phyloP scores from a whole-genome alignment of 148 eudicot species.

The Amaranthus cruentus region DNA sequence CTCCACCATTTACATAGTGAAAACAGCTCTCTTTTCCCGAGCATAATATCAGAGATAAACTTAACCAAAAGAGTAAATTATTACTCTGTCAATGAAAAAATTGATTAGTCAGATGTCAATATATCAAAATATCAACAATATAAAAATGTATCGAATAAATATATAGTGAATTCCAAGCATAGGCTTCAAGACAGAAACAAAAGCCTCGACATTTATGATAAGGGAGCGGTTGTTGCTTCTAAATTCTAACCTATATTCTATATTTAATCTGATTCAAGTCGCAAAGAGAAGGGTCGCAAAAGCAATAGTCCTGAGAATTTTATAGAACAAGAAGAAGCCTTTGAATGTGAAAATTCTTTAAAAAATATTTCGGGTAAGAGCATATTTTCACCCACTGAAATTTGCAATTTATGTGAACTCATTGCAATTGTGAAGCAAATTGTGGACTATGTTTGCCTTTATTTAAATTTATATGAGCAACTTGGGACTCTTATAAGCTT shows the following conservation, averaged over 20 bases:
- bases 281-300: not conserved
- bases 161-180: not conserved
- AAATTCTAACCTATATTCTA: not conserved
- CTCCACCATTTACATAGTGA: constrained; percentile 77
- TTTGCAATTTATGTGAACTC: too few relatives aligned
- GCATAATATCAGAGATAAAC: constrained; percentile 68
- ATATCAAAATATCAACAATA: constrained; percentile 8
- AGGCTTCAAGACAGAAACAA: not conserved
- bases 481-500: too few relatives aligned
- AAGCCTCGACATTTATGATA: not conserved
- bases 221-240: not conserved
- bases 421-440: too few relatives aligned
- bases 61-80: constrained; percentile 65
- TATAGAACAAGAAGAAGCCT: not conserved
- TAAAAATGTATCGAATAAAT: not conserved
- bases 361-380: not conserved
- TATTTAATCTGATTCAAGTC: not conserved
- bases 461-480: too few relatives aligned
- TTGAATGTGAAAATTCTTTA: too few relatives aligned
- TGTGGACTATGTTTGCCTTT: too few relatives aligned
- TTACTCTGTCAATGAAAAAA: constrained; percentile 41
- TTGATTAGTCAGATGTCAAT: constrained; percentile 8
- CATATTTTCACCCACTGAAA: too few relatives aligned
- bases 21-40: constrained; percentile 86
- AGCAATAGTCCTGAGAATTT: not conserved